Evolutionary conservation across 352 stramenopile genomes (phyloP).

Genomic region (Phytophthora vignae): DNA sequence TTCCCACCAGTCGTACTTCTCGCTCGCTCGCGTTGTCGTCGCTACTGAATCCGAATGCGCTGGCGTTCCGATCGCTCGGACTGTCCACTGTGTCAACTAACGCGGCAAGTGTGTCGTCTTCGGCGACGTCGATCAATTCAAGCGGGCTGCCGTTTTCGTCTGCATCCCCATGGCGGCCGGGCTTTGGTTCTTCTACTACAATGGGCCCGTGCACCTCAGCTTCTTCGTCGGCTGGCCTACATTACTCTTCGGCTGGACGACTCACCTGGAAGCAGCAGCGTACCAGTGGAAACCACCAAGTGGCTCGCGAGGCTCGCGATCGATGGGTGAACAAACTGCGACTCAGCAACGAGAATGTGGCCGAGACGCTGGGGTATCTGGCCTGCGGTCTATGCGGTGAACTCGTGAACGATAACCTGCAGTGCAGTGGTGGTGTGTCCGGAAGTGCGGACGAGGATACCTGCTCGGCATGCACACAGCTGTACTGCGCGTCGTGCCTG

Average conservation of each 20-base stretch:
- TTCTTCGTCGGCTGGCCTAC: constrained; percentile 22
- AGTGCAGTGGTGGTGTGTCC: constrained; percentile 50
- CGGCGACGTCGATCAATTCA: constrained; percentile 9
- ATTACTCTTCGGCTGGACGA: constrained; percentile 36
- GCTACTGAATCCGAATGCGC: constrained; percentile 29
- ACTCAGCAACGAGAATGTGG: constrained; percentile 49
- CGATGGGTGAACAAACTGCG: constrained; percentile 56
- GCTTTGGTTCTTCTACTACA: constrained; percentile 15
- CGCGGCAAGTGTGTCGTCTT: constrained; percentile 12
- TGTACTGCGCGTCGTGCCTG: constrained; percentile 77
- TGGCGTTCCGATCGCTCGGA: constrained; percentile 28
- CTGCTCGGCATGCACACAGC: constrained; percentile 55
- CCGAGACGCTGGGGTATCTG: constrained; percentile 60
- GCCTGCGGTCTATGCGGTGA: constrained; percentile 81
- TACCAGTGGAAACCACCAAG: constrained; percentile 23
- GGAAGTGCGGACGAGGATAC: constrained; percentile 23
- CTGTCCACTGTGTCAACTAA: constrained; percentile 17
- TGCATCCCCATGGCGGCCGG: constrained; percentile 34
- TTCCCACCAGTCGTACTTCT: constrained; percentile 19
- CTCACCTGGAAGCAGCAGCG: constrained; percentile 57
- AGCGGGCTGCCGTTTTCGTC: constrained; percentile 22
- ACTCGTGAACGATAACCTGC: constrained; percentile 76
- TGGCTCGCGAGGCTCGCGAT: constrained; percentile 40
- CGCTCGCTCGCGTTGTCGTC: constrained; percentile 26
- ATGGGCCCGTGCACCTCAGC: constrained; percentile 19